A percentile compares a stretch with the other conserved stretches of the same genome.
Conservation (phyloP, 2,329 filamentous ascomycete genomes). For the Diaporthe ampelina region DNA sequence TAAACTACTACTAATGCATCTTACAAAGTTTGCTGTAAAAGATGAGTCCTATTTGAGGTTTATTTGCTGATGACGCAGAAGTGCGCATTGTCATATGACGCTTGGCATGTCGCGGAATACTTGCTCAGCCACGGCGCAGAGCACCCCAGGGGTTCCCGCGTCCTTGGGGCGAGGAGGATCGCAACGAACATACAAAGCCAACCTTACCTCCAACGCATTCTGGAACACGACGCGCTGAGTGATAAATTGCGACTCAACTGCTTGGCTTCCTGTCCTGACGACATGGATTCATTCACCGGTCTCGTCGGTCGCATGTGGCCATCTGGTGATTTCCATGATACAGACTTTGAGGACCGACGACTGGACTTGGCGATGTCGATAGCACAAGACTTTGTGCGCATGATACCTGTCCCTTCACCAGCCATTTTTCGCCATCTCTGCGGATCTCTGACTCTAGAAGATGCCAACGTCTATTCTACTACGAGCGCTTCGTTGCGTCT, state of each 20-base stretch:
- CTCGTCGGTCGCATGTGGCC: background rate
- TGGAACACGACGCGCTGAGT: background rate
- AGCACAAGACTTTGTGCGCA: rapidly evolving
- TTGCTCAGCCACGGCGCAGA: background rate
- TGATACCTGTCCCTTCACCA: rapidly evolving
- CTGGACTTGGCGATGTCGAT: rapidly evolving
- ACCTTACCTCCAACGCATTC: background rate
- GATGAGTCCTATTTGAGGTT: no score
- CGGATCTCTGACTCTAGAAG: no score
- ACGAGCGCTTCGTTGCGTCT: background rate
- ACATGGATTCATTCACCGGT: background rate
- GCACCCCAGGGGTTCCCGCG: no score
- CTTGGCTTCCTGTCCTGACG: background rate
- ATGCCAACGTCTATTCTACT: background rate
- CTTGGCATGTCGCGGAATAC: background rate
- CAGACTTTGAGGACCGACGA: background rate
- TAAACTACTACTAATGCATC: no score
- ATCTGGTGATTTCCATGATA: background rate
- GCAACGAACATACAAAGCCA: rapidly evolving
- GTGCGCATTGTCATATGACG: rapidly evolving
- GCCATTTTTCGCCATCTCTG: background rate
- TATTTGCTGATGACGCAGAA: background rate
- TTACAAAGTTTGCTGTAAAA: no score
- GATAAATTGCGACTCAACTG: background rate
- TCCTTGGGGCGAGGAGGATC: no score